Conservation (phyloP, 163 green algal genomes). For the Scenedesmus sp. region DNA sequence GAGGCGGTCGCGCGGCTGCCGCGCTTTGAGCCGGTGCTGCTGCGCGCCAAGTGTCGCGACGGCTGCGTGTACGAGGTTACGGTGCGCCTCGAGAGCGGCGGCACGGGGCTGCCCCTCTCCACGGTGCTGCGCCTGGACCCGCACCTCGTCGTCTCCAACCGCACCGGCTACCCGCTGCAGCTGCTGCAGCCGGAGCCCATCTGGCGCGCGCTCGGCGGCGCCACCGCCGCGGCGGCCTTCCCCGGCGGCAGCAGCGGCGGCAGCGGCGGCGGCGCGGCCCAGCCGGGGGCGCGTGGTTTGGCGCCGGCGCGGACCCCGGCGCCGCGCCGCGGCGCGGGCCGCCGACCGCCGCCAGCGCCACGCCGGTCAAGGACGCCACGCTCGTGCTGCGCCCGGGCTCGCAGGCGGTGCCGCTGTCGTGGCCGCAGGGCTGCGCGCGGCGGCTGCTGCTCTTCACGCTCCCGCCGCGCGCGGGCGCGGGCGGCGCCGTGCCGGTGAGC, state of each 20-base stretch:
- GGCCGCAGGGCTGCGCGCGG: constrained; percentile 21
- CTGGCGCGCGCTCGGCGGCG: constrained; percentile 23
- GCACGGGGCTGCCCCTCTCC: constrained; percentile 35
- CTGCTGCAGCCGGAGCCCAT: constrained; percentile 71
- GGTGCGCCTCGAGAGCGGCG: constrained; percentile 61
- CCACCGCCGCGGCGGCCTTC: background rate
- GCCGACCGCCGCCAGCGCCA: background rate
- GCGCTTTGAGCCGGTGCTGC: constrained; percentile 66
- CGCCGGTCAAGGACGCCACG: constrained; percentile 12
- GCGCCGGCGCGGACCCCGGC: background rate
- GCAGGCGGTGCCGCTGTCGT: constrained; percentile 54
- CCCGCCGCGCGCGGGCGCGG: background rate
- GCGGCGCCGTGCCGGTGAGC: background rate
- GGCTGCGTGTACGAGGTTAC: constrained; percentile 71
- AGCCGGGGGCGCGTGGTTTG: constrained; percentile 31
- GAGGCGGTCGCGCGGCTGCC: constrained; percentile 24
- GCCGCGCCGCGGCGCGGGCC: background rate
- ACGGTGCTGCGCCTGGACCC: constrained; percentile 74
- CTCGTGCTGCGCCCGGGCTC: constrained; percentile 48
- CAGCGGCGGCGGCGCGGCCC: background rate
- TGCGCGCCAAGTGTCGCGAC: constrained; percentile 61
- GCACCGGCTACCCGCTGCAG: constrained; percentile 71
- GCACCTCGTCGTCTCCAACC: constrained; percentile 77
- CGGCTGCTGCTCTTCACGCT: constrained; percentile 35
- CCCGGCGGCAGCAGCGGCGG: constrained; percentile 7